These are phyloP conservation scores for Camellia japonica DNA, from an alignment of 148 eudicot species.

Conservation along the genomic window DNA sequence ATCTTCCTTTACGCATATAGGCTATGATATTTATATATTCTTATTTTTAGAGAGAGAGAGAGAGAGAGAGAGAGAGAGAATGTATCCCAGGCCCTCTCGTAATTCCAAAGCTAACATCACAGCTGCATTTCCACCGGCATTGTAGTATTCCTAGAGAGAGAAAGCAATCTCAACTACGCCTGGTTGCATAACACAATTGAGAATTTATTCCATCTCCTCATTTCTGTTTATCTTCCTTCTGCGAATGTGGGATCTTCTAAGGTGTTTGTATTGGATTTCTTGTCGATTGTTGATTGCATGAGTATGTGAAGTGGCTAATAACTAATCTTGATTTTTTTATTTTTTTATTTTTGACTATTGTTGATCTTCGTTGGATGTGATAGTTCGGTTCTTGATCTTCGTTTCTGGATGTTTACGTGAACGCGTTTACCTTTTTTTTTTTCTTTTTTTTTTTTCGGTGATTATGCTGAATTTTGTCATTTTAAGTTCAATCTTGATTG, in stretches of 20 bases:
- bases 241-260: slow-evolving; percentile 5
- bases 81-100: not conserved
- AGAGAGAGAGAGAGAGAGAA: slow-evolving; percentile 8
- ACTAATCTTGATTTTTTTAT: not conserved
- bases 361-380: too few species aligned
- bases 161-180: slow-evolving; percentile 7
- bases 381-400: not conserved
- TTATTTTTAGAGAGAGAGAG: slow-evolving; percentile 4
- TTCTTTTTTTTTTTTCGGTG: too few species aligned
- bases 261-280: not conserved
- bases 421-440: not conserved
- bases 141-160: slow-evolving; percentile 3
- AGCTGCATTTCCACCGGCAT: slow-evolving; percentile 12
- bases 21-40: not conserved
- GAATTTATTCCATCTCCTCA: not conserved
- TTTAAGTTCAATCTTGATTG: not conserved
- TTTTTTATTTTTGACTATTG: too few species aligned
- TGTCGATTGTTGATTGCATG: not conserved
- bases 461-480: slow-evolving; percentile 19
- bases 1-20: not conserved
- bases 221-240: not conserved
- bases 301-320: not conserved
- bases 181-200: not conserved
- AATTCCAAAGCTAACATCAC: not conserved
- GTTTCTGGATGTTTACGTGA: not conserved